These are phyloP conservation scores for Termitomyces titanicus DNA, from an alignment of 768 basidiomycete genomes.

Conservation along the genomic window DNA sequence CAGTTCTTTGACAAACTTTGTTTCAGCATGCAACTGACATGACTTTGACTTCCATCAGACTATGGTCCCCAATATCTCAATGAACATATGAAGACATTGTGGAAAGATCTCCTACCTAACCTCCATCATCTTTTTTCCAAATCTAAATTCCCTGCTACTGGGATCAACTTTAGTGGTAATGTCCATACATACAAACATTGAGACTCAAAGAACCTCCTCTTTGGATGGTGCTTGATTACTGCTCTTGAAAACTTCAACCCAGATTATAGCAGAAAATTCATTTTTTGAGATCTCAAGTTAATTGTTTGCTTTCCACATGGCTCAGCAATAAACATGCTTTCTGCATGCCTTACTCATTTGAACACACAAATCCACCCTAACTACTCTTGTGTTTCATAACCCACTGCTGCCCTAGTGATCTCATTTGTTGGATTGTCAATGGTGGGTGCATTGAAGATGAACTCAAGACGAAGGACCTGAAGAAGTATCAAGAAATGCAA, in stretches of 20 bases:
- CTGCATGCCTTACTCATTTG: background rate
- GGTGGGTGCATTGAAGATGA: background rate
- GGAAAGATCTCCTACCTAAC: background rate
- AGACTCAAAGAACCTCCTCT: background rate
- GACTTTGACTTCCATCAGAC: background rate
- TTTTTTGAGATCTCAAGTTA: background rate
- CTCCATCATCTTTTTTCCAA: background rate
- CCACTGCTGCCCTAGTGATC: background rate
- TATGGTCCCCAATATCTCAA: background rate
- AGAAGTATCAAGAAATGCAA: background rate
- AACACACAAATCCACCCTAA: background rate
- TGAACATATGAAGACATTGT: background rate
- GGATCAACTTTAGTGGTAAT: background rate
- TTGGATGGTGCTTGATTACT: background rate
- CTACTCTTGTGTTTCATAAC: too few relatives aligned
- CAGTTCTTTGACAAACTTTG: background rate
- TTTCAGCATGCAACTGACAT: background rate
- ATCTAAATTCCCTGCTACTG: background rate
- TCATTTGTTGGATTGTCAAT: background rate
- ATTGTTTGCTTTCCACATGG: background rate
- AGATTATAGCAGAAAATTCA: background rate
- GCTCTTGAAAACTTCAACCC: background rate
- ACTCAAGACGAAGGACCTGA: background rate
- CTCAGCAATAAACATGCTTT: background rate
- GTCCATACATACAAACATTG: background rate